Conservation (phyloP, 2,329 filamentous ascomycete genomes). For the Knoxdaviesia capensis region DNA sequence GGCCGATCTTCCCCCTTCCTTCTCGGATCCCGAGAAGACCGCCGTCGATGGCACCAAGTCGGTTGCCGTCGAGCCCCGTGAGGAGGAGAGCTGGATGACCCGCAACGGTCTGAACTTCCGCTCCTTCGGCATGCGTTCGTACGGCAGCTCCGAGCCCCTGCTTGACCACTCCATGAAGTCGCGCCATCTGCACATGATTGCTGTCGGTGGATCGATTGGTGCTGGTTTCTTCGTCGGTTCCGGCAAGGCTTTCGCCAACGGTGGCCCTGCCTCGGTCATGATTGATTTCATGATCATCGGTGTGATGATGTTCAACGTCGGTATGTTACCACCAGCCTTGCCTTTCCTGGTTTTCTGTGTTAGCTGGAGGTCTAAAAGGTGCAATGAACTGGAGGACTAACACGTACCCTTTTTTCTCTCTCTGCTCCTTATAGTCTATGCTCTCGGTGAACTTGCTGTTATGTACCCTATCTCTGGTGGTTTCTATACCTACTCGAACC, state of each 20-base stretch:
- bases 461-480: conserved; percentile 42
- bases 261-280: conserved; percentile 21
- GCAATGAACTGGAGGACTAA: not conserved
- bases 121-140: conserved; percentile 17
- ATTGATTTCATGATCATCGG: conserved; percentile 35
- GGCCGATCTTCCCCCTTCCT: no score
- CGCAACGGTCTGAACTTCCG: conserved; percentile 17
- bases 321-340: conserved; percentile 6
- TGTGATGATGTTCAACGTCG: conserved; percentile 39
- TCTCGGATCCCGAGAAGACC: no score
- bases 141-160: conserved; percentile 11
- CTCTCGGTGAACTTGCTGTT: conserved; percentile 39
- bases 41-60: not conserved
- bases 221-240: conserved; percentile 44
- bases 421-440: conserved; percentile 21
- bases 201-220: conserved; percentile 39
- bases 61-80: not conserved
- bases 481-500: conserved; percentile 40
- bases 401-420: not conserved
- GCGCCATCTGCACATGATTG: conserved; percentile 42
- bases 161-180: conserved; percentile 29
- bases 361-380: no score
- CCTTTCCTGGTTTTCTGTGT: no score
- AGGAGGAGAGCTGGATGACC: conserved; percentile 15
- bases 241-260: conserved; percentile 18